phyloP scores from a whole-genome alignment of 1,284 basidiomycete genomes.

The Volvariella surrecta region DNA sequence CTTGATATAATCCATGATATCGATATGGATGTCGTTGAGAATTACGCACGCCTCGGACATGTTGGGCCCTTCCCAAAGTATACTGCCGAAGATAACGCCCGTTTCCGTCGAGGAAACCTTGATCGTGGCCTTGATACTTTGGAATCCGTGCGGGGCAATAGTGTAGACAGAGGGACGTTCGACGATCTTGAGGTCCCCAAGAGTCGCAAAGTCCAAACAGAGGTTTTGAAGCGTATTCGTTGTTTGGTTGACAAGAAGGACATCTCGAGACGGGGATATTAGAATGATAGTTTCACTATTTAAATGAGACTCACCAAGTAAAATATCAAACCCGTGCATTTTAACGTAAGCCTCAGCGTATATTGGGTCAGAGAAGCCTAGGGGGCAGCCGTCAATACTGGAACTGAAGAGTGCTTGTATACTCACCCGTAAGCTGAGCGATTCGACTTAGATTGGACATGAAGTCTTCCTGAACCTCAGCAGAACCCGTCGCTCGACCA shows the following conservation, averaged over 20 bases:
- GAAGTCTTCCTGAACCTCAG: slow-evolving; percentile 88
- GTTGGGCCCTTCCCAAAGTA: slow-evolving; percentile 92
- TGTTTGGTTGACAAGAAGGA: slow-evolving; percentile 96
- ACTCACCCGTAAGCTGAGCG: slow-evolving; percentile 82
- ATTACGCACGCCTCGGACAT: slow-evolving; percentile 87
- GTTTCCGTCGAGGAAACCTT: slow-evolving; percentile 98
- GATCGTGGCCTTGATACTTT: slow-evolving; percentile 98
- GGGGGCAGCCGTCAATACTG: background rate
- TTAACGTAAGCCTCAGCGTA: slow-evolving; percentile 99
- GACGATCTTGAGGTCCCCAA: slow-evolving; percentile 96
- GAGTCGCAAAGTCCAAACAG: slow-evolving; percentile 94
- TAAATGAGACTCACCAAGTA: slow-evolving; percentile 51
- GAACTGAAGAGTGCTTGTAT: background rate
- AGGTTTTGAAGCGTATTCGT: slow-evolving; percentile 93
- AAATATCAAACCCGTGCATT: slow-evolving; percentile 97
- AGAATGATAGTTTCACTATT: slow-evolving; percentile 1
- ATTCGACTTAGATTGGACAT: slow-evolving; percentile 94
- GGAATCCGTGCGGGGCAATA: slow-evolving; percentile 94
- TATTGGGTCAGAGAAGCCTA: slow-evolving; percentile 96
- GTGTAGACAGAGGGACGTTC: slow-evolving; percentile 93
- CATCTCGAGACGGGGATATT: slow-evolving; percentile 43
- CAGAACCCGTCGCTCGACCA: slow-evolving; percentile 82
- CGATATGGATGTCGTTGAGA: slow-evolving; percentile 95
- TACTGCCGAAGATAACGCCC: slow-evolving; percentile 97
- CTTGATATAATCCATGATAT: slow-evolving; percentile 99